Evolutionary conservation across 805 yeast species (phyloP).

Genomic region (Candida morakotiae): DNA sequence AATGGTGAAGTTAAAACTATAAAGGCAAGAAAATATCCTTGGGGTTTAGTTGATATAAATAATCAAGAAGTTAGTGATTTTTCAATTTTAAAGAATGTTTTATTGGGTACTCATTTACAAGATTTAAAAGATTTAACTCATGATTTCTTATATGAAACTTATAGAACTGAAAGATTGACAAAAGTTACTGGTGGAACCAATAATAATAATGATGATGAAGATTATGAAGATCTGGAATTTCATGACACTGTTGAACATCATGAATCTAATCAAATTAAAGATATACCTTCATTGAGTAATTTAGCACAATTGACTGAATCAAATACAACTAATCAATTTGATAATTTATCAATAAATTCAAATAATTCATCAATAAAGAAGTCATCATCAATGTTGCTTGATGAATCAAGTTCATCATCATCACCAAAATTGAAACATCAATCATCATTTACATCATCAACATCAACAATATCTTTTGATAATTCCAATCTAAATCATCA

Average conservation of each 20-base stretch:
- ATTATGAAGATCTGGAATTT: slow-evolving; percentile 21
- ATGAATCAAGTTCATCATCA: slow-evolving; percentile 13
- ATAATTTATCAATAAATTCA: slow-evolving; percentile 19
- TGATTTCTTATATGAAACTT: slow-evolving; percentile 69
- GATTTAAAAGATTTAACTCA: slow-evolving; percentile 81
- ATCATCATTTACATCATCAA: slow-evolving; percentile 26
- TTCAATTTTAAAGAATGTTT: slow-evolving; percentile 57
- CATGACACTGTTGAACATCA: slow-evolving; percentile 23
- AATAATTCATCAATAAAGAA: slow-evolving; percentile 17
- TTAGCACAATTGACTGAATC: slow-evolving; percentile 47
- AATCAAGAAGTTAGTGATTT: slow-evolving; percentile 53
- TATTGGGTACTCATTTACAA: slow-evolving; percentile 79
- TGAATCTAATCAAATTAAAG: slow-evolving; percentile 1
- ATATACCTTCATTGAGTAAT: slow-evolving; percentile 56
- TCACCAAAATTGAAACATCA: slow-evolving; percentile 25
- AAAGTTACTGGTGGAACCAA: slow-evolving; percentile 42
- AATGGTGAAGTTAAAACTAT: slow-evolving; percentile 53
- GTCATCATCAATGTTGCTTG: slow-evolving; percentile 33
- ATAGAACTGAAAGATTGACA: slow-evolving; percentile 73
- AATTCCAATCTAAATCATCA: no score
- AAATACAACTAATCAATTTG: slow-evolving; percentile 17
- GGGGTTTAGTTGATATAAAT: slow-evolving; percentile 79
- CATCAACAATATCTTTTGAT: slow-evolving; percentile 27
- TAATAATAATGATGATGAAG: slow-evolving; percentile 12
- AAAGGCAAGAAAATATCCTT: slow-evolving; percentile 71